Evolutionary conservation across 2,329 filamentous ascomycete species (phyloP).

Genomic region (Lecanicillium sp.): DNA sequence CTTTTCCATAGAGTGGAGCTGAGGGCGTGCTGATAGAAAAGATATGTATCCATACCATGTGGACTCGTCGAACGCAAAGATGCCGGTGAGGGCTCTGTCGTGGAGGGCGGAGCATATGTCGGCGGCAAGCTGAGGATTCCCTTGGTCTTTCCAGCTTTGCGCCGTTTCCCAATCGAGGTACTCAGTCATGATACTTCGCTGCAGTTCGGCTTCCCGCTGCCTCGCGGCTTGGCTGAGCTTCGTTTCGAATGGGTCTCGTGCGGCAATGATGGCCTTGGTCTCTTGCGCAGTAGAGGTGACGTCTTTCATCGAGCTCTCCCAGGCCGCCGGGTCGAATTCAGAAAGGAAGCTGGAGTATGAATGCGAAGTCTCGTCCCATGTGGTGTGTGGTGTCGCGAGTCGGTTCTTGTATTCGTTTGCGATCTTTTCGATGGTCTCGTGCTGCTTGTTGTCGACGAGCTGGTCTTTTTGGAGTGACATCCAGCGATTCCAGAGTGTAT

Average conservation of each 20-base stretch:
- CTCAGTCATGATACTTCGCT: conserved; percentile 48
- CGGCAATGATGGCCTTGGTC: conserved; percentile 55
- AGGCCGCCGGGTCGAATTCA: conserved; percentile 62
- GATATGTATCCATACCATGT: conserved; percentile 82
- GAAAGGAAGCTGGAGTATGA: conserved; percentile 70
- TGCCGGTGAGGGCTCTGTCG: conserved; percentile 63
- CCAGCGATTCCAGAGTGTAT: conserved; percentile 74
- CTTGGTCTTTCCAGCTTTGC: conserved; percentile 47
- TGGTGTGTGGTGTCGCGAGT: conserved; percentile 64
- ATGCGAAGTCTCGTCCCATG: conserved; percentile 70
- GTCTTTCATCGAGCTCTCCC: conserved; percentile 67
- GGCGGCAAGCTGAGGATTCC: conserved; percentile 37
- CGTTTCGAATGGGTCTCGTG: conserved; percentile 63
- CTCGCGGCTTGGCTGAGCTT: conserved; percentile 55
- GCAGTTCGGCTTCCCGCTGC: conserved; percentile 48
- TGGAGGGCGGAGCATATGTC: conserved; percentile 62
- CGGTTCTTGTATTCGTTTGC: conserved; percentile 65
- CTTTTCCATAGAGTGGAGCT: conserved; percentile 31
- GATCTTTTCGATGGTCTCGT: conserved; percentile 57
- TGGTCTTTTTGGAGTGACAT: conserved; percentile 65
- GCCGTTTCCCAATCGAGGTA: conserved; percentile 84
- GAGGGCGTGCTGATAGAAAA: conserved; percentile 52
- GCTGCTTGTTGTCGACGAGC: conserved; percentile 49
- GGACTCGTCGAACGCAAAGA: conserved; percentile 66
- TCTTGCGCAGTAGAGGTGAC: conserved; percentile 56